Percentiles rank a stretch among this genome's conserved stretches.
phyloP scores from a whole-genome alignment of 352 stramenopile species.

The Pythium sukuiense region DNA sequence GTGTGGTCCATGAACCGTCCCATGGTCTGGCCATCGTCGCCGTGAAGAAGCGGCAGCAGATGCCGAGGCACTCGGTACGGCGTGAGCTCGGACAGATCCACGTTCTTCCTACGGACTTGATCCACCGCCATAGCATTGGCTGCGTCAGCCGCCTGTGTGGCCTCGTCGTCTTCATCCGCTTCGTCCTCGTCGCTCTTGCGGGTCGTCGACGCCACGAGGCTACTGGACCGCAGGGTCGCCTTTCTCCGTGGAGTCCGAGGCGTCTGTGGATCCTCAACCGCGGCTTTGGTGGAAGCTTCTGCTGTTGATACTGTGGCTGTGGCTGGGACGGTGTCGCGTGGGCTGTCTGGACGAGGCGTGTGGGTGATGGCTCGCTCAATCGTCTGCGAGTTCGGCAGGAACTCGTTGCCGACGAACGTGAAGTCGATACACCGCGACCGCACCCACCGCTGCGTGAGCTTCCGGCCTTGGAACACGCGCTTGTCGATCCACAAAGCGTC shows the following conservation, averaged over 20 bases:
- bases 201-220: slow-evolving; percentile 2
- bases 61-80: slow-evolving; percentile 70
- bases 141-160: not conserved
- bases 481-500: slow-evolving; percentile 18
- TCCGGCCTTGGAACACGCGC: slow-evolving; percentile 66
- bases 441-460: slow-evolving; percentile 61
- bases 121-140: slow-evolving; percentile 54
- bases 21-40: slow-evolving; percentile 68
- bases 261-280: not conserved
- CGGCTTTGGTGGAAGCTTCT: not conserved
- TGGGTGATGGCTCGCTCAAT: slow-evolving; percentile 70
- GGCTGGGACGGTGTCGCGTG: slow-evolving; percentile 10
- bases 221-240: slow-evolving; percentile 10
- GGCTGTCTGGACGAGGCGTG: slow-evolving; percentile 13
- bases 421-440: slow-evolving; percentile 81
- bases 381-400: slow-evolving; percentile 86
- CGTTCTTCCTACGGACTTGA: slow-evolving; percentile 51
- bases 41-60: slow-evolving; percentile 69
- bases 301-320: not conserved
- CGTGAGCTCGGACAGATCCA: slow-evolving; percentile 78
- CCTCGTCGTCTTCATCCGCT: slow-evolving; percentile 26
- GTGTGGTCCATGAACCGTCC: slow-evolving; percentile 78
- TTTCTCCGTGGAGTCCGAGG: not conserved
- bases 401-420: slow-evolving; percentile 89
- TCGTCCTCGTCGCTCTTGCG: slow-evolving; percentile 1